Evolutionary conservation across 768 basidiomycete species (phyloP).

Genomic region (Strobilomyces echinocephalus): DNA sequence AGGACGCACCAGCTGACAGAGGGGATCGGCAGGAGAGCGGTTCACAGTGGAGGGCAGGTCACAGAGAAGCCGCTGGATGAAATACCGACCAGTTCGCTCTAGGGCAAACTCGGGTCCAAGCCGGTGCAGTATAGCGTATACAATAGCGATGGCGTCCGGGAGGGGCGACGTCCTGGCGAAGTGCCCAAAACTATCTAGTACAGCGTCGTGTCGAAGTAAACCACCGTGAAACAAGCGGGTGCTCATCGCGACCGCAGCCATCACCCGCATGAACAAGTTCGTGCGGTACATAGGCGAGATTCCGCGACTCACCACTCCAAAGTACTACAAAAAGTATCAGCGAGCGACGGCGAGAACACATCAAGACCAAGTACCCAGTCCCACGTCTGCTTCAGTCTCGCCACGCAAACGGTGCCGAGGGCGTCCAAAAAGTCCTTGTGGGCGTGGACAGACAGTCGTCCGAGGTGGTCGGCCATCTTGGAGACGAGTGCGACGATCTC

Average conservation of each 20-base stretch:
- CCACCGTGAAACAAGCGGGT: constrained; percentile 12
- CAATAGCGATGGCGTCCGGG: constrained; percentile 15
- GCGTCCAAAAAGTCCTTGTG: constrained; percentile 10
- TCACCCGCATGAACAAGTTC: constrained; percentile 11
- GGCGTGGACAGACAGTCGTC: constrained; percentile 1
- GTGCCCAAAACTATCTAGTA: constrained; percentile 3
- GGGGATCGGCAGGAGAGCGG: constrained; percentile 5
- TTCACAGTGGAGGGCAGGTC: constrained; percentile 3
- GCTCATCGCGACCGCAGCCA: constrained; percentile 15
- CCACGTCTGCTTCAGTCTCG: constrained; percentile 12
- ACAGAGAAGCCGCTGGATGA: constrained; percentile 12
- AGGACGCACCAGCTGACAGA: constrained; percentile 16
- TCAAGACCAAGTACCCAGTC: constrained; percentile 12
- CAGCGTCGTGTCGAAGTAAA: constrained; percentile 5
- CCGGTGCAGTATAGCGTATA: constrained; percentile 12
- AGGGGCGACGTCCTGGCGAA: constrained; percentile 15
- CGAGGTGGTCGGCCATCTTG: constrained; percentile 6
- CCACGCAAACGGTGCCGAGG: constrained; percentile 7
- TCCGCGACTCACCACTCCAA: not conserved
- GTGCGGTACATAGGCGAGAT: not conserved
- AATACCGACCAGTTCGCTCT: constrained; percentile 8
- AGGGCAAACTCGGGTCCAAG: constrained; percentile 17
- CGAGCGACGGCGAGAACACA: not conserved
- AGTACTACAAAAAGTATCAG: constrained; percentile 13
- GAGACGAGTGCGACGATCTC: constrained; percentile 10